Base-by-base conservation (phyloP, 2,329 filamentous ascomycete species). In the Coniochaeta ligniaria region DNA sequence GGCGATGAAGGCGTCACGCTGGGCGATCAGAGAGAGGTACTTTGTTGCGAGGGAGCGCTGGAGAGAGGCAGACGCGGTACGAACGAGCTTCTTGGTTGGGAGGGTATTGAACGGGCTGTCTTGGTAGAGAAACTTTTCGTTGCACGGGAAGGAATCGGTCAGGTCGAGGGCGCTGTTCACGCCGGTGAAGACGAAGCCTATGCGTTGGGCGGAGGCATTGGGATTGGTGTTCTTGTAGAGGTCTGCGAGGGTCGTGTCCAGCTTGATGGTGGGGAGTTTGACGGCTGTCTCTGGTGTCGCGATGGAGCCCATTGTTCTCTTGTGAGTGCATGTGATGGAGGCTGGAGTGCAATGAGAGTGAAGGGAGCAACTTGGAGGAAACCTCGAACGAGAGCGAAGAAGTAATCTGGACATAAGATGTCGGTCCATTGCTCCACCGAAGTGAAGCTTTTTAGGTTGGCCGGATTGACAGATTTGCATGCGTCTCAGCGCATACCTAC, bases 61-160 rank as follows among this genome's bases (percentile, higher is more conserved):
- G 11, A 68, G 64, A 2, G 41, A 60, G 38, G 50, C 12, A 58
- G 41, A 2, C 63, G 62, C 54, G 38, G 6, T 52, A 33, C 17
- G 57, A 24, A 8, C 68, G 54, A 68, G 66, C 3, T 64, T 43
- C 16, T 55, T 26, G n/a, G 60, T 59, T 3, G 66, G 60, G 1
- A 63, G 62, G 17, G 65, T 67, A 62, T 68, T 71, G 60, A 73
- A 72, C 31, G 65, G 64, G 6, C 65, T 66, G 62, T 75, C 73
- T 43, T 76, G 70, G 59, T 76, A 76, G 16, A 74, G 66, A 50
- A 69, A 75, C 60, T 74, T 75, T 16, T 66, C 67, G 59, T 74
- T 76, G 9, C 71, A 67, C 1, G 71, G 69, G 16, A 75, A 66
- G 59, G 68, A 61, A 5, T 66, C 59, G 17, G 63, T 70, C 17